Conservation (phyloP, 371 early-diverging fungal genomes). For the Saksenaea vasiformis region DNA sequence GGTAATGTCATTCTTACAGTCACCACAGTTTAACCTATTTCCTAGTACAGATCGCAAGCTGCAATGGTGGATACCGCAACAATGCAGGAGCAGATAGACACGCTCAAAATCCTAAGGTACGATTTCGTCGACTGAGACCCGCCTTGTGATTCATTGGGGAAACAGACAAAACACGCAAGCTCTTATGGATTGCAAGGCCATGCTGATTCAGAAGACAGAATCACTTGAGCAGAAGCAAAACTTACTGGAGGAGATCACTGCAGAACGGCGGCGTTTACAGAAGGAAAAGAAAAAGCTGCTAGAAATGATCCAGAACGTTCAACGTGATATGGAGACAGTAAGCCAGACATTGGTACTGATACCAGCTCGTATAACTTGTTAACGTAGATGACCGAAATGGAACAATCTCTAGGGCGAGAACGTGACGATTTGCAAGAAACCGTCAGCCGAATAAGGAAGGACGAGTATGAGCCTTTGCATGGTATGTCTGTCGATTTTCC, state of each 20-base stretch:
- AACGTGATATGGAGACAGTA: slow-evolving; percentile 45
- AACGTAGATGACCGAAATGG: slow-evolving; percentile 29
- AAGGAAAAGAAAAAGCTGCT: slow-evolving; percentile 39
- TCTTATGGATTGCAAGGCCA: slow-evolving; percentile 40
- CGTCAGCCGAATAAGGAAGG: slow-evolving; percentile 23
- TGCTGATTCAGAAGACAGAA: slow-evolving; percentile 35
- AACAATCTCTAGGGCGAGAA: slow-evolving; percentile 33
- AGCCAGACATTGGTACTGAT: not conserved
- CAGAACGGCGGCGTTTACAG: slow-evolving; percentile 38
- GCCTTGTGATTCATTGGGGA: not conserved
- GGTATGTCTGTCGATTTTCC: slow-evolving; percentile 20
- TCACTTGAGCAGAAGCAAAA: slow-evolving; percentile 37
- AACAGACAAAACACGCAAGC: slow-evolving; percentile 36
- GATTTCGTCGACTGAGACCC: not conserved
- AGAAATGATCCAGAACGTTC: slow-evolving; percentile 47
- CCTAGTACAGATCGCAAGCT: not conserved
- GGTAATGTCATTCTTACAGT: not conserved
- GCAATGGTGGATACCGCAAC: not conserved
- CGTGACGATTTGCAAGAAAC: slow-evolving; percentile 33
- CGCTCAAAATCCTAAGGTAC: not conserved
- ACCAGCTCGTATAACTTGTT: not conserved
- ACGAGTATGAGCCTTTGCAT: slow-evolving; percentile 49
- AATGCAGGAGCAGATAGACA: slow-evolving; percentile 6
- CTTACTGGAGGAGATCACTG: slow-evolving; percentile 35
- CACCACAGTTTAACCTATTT: no score